Percentiles rank a stretch among this genome's conserved stretches.
Conservation (phyloP, 2,329 filamentous ascomycete species). For the Diaporthe vexans region DNA sequence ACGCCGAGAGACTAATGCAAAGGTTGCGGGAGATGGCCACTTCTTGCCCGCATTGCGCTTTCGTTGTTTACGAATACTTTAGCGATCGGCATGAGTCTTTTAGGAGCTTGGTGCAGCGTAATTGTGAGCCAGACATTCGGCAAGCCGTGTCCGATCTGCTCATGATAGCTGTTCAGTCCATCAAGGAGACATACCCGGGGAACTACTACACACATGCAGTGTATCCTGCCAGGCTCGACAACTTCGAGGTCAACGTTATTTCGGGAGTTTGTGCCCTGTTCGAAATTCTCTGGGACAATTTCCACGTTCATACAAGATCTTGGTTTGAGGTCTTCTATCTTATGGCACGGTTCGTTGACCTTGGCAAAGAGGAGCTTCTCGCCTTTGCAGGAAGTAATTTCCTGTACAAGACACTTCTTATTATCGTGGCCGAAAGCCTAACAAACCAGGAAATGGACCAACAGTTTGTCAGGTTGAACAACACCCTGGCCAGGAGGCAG, state of each 20-base stretch:
- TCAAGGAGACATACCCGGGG: conserved; percentile 63
- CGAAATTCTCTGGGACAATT: conserved; percentile 70
- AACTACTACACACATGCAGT: conserved; percentile 57
- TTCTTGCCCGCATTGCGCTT: conserved; percentile 67
- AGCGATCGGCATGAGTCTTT: conserved; percentile 67
- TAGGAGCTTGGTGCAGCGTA: conserved; percentile 75
- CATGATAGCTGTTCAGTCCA: conserved; percentile 63
- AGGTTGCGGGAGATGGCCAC: conserved; percentile 62
- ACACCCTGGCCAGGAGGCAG: conserved; percentile 63
- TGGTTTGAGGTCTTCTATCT: conserved; percentile 85
- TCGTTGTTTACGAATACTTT: conserved; percentile 74
- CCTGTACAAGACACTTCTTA: conserved; percentile 69
- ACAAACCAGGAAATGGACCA: conserved; percentile 61
- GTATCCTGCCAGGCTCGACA: conserved; percentile 32
- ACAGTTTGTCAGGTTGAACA: conserved; percentile 70
- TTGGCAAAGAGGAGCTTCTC: conserved; percentile 71
- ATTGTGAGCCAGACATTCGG: conserved; percentile 70
- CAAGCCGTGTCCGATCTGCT: conserved; percentile 65
- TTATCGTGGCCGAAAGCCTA: conserved; percentile 70
- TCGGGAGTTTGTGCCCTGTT: conserved; percentile 62
- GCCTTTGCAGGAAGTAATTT: conserved; percentile 73
- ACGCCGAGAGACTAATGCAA: conserved; percentile 66
- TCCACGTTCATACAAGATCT: conserved; percentile 73
- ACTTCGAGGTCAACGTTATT: conserved; percentile 55
- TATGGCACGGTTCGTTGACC: conserved; percentile 74